These are phyloP conservation scores for Metschnikowia cubensis DNA, from an alignment of 805 yeast species.

Conservation along the genomic window DNA sequence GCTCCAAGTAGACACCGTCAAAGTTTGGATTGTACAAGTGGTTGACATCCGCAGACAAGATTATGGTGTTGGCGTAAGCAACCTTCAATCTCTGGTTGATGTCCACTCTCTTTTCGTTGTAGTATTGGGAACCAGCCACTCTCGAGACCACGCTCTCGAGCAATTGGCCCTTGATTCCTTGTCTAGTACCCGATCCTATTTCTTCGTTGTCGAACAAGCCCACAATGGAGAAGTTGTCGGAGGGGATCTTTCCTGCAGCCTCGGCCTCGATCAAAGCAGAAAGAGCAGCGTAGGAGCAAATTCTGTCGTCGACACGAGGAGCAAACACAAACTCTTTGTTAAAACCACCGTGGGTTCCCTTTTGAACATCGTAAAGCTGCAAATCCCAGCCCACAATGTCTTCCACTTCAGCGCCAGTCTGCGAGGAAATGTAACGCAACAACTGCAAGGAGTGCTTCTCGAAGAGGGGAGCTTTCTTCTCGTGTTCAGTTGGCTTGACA, in stretches of 20 bases:
- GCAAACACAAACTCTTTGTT: constrained; percentile 72
- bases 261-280: constrained; percentile 48
- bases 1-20: constrained; percentile 59
- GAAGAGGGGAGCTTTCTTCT: constrained; percentile 57
- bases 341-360: constrained; percentile 74
- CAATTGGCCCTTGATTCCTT: constrained; percentile 78
- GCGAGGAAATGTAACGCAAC: constrained; percentile 62
- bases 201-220: constrained; percentile 79
- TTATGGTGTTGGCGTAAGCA: constrained; percentile 68
- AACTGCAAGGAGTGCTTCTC: constrained; percentile 67
- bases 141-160: constrained; percentile 63
- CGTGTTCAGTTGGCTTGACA: constrained; percentile 51
- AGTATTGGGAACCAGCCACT: constrained; percentile 34
- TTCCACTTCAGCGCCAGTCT: constrained; percentile 54
- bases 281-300: constrained; percentile 73
- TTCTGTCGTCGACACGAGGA: constrained; percentile 82
- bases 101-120: constrained; percentile 17
- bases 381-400: constrained; percentile 70
- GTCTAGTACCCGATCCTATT: constrained; percentile 74
- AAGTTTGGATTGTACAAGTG: constrained; percentile 83
- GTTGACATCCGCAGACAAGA: constrained; percentile 79
- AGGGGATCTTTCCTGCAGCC: constrained; percentile 18
- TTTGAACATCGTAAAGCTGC: constrained; percentile 78
- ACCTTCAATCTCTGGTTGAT: constrained; percentile 31
- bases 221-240: constrained; percentile 50